Conservation (phyloP, 2,329 filamentous ascomycete species). For the Arthrocladium fulminans region DNA sequence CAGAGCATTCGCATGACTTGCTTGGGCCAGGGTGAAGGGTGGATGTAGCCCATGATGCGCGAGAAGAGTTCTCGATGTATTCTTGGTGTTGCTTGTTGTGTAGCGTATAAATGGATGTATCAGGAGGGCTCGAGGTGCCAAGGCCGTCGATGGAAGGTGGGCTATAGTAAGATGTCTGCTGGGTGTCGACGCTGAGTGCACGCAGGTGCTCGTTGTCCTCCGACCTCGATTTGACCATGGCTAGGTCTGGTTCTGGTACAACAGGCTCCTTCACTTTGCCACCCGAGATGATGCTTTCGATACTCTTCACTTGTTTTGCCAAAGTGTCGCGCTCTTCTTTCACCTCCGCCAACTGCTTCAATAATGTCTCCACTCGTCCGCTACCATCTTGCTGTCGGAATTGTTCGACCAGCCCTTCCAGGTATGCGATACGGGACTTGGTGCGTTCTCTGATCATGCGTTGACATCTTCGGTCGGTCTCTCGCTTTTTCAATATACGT, state of each 20-base stretch:
- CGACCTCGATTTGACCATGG: background rate
- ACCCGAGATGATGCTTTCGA: slow-evolving; percentile 13
- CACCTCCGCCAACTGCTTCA: slow-evolving; percentile 20
- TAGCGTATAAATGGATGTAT: background rate
- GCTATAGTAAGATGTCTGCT: background rate
- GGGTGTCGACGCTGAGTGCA: background rate
- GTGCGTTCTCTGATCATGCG: slow-evolving; percentile 23
- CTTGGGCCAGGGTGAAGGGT: slow-evolving; percentile 40
- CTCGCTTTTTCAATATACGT: slow-evolving; percentile 21
- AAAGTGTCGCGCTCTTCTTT: slow-evolving; percentile 20
- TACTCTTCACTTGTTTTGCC: slow-evolving; percentile 20
- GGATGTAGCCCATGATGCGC: slow-evolving; percentile 55
- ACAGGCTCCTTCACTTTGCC: slow-evolving; percentile 4
- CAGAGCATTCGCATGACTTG: slow-evolving; percentile 8
- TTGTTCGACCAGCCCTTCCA: slow-evolving; percentile 21
- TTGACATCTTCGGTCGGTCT: slow-evolving; percentile 23
- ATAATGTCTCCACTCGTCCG: slow-evolving; percentile 18
- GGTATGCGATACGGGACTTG: slow-evolving; percentile 21
- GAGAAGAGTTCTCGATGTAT: slow-evolving; percentile 31
- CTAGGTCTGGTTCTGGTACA: background rate
- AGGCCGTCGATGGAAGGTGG: background rate
- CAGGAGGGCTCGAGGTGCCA: background rate
- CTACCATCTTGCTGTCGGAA: slow-evolving; percentile 19
- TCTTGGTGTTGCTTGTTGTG: slow-evolving; percentile 1
- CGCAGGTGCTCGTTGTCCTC: background rate